Percentiles rank a stretch among this genome's conserved stretches.
Evolutionary conservation across 257 asterid species (phyloP).

Genomic region (Solanum pennellii): DNA sequence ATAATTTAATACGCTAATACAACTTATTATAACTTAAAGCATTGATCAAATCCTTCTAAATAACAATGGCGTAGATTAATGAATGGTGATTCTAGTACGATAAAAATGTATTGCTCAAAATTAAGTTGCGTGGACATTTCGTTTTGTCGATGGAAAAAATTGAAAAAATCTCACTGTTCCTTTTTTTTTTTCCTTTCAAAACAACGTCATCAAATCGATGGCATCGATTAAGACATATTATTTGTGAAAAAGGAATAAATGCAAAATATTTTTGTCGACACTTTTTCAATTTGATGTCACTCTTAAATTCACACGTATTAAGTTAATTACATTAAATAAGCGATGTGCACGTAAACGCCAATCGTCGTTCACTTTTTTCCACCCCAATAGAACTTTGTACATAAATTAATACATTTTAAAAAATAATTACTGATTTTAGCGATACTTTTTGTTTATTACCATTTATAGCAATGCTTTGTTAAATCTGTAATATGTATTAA

Average conservation of each 20-base stretch:
- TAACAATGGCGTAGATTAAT: neutral
- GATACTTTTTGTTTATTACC: no score
- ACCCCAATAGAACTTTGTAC: no score
- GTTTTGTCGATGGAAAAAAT: neutral
- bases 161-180: no score
- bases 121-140: neutral
- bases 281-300: neutral
- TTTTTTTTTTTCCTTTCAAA: neutral
- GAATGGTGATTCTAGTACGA: neutral
- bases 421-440: no score
- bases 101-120: neutral
- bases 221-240: neutral
- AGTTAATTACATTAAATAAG: neutral
- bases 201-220: neutral
- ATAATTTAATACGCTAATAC: neutral
- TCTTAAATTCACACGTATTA: neutral
- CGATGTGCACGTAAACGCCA: neutral
- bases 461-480: no score
- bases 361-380: no score
- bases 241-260: neutral
- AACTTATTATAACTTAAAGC: neutral
- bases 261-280: neutral
- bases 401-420: no score
- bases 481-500: no score
- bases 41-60: neutral